phyloP scores from a whole-genome alignment of 164 flowering plant species.

The Magnolia sinica region DNA sequence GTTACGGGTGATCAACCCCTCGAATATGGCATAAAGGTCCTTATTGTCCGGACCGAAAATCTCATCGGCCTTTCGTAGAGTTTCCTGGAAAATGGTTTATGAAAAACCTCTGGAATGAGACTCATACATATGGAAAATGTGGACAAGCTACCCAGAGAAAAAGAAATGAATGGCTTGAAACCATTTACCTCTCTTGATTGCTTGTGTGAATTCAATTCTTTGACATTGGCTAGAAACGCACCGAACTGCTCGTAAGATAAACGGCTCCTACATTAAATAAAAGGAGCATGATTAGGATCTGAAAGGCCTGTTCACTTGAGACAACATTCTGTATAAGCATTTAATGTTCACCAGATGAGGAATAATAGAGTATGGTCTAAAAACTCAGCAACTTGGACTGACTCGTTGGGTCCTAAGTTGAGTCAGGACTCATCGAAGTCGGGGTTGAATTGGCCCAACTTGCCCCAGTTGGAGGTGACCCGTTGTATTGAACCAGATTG shows the following conservation, averaged over 20 bases:
- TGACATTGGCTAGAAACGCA: slow-evolving; percentile 86
- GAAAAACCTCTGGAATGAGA: not conserved
- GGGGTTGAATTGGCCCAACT: too few species aligned
- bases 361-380: not conserved
- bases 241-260: slow-evolving; percentile 92
- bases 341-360: not conserved
- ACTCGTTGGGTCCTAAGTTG: too few species aligned
- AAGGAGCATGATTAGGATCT: slow-evolving; percentile 2
- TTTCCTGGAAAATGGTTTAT: slow-evolving; percentile 52
- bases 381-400: too few species aligned
- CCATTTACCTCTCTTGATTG: slow-evolving; percentile 71
- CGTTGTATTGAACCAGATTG: too few species aligned
- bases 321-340: not conserved
- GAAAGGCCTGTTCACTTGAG: not conserved
- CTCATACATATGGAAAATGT: not conserved
- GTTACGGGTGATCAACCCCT: slow-evolving; percentile 69
- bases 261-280: slow-evolving; percentile 54
- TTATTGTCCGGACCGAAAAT: slow-evolving; percentile 83
- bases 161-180: not conserved
- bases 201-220: slow-evolving; percentile 88
- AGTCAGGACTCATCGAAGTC: too few species aligned
- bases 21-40: slow-evolving; percentile 75
- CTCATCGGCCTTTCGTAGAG: slow-evolving; percentile 76
- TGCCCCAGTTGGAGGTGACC: too few species aligned
- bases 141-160: not conserved